Percentiles rank a stretch among this genome's conserved stretches.
Evolutionary conservation across 2,329 filamentous ascomycete genomes (phyloP).

Genomic region (Calonectria naviculata): DNA sequence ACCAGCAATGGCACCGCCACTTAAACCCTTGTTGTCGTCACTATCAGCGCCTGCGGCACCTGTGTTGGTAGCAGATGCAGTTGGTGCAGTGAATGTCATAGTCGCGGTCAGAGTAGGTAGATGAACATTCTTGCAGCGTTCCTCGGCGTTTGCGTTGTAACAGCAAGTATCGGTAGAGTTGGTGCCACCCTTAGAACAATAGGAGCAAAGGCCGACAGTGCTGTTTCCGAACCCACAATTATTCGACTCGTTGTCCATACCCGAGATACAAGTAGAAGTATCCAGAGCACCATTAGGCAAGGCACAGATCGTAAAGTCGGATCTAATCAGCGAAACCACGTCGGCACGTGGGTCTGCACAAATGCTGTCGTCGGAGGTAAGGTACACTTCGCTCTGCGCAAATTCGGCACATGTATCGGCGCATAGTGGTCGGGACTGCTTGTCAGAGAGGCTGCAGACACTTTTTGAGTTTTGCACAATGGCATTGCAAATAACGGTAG

Average conservation of each 20-base stretch:
- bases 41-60: slow-evolving; percentile 27
- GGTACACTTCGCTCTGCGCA: slow-evolving; percentile 88
- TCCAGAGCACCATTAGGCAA: slow-evolving; percentile 84
- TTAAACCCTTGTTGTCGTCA: slow-evolving; percentile 59
- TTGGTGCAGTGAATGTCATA: slow-evolving; percentile 67
- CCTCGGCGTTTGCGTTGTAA: slow-evolving; percentile 80
- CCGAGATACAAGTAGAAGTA: slow-evolving; percentile 77
- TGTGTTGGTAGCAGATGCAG: slow-evolving; percentile 51
- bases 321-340: slow-evolving; percentile 81
- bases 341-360: slow-evolving; percentile 75
- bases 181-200: slow-evolving; percentile 83
- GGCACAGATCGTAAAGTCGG: slow-evolving; percentile 92
- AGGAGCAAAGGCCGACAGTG: slow-evolving; percentile 83
- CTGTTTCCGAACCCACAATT: slow-evolving; percentile 87
- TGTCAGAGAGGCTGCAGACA: slow-evolving; percentile 73
- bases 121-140: slow-evolving; percentile 78
- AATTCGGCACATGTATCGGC: slow-evolving; percentile 89
- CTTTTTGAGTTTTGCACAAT: slow-evolving; percentile 89
- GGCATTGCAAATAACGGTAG: slow-evolving; percentile 90
- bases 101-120: slow-evolving; percentile 81
- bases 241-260: slow-evolving; percentile 80
- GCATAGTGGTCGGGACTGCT: slow-evolving; percentile 80
- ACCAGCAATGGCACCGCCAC: slow-evolving; percentile 90
- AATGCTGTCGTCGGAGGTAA: slow-evolving; percentile 78
- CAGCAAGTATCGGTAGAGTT: slow-evolving; percentile 98